Evolutionary conservation across 2,329 filamentous ascomycete species (phyloP), one percentile per base, ranked within the genome.

Genomic region (Aphanocladium album): DNA sequence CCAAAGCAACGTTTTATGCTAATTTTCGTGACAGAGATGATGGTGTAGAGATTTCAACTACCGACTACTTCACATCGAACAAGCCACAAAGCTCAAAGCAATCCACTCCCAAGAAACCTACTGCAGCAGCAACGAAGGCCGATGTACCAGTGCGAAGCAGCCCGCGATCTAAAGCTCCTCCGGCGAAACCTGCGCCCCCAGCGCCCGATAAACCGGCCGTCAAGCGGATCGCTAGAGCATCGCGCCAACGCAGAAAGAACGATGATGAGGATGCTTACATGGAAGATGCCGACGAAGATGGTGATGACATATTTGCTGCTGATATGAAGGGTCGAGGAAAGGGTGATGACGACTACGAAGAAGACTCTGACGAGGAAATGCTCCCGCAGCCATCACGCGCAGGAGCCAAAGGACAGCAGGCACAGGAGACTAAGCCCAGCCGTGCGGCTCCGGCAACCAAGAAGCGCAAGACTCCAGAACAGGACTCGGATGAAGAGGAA

Each of bases 231-330:
- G 71, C 76, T 2, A 72, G 74, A 1, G 70, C 77, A 1, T 73
- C 77, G 59, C 75, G 74, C 55, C 76, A 79, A 52, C 69, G 76
- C 60, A 68, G 71, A 25, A 64, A 69, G 5, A 73, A 83, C 39
- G 80, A 84, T 39, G 82, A 85, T 61, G 80, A 81, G 9, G 81
- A 84, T 67, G 81, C 79, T 5, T 84, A 83, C 61, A 74, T 89
- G 65, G 84, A 90, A 21, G 88, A 90, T 57, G 87, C 87, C 37
- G 87, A 89, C 39, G 80, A 83, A 7, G 85, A 90, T 49, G 87
- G 84, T 3, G 89, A 84, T n/a, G 93, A 96, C 67, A 92, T 96
- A 21, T 93, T 93, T 73, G 89, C 88, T 16, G 87, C 89, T 4
- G 86, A 90, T 64, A 83, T 82, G 37, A 89, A 86, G 70, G 83